Conservation (phyloP, 2,329 filamentous ascomycete species). For the Macrophomina tecta region DNA sequence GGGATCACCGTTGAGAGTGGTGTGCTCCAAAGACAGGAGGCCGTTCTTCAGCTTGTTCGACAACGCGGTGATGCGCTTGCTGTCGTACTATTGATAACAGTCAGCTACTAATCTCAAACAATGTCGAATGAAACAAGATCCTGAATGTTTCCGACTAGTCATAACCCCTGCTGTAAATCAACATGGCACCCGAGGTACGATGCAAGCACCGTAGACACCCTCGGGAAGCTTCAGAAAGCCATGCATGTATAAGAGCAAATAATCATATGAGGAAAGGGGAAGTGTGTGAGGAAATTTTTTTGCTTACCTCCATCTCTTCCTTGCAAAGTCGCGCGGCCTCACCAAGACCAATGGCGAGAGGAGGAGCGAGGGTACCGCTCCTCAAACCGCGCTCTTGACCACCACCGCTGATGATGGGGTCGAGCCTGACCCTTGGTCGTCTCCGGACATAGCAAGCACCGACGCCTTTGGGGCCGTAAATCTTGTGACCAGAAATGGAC, state of each 20-base stretch:
- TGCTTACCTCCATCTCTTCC: slow-evolving; percentile 86
- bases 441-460: slow-evolving; percentile 95
- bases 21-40: slow-evolving; percentile 89
- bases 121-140: slow-evolving; percentile 13
- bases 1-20: slow-evolving; percentile 84
- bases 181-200: slow-evolving; percentile 41
- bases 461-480: slow-evolving; percentile 96
- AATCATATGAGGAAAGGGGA: slow-evolving; percentile 65
- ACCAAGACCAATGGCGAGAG: slow-evolving; percentile 88
- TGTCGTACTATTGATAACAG: slow-evolving; percentile 74
- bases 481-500: slow-evolving; percentile 98
- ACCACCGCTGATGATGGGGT: slow-evolving; percentile 94
- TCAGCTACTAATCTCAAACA: slow-evolving; percentile 29
- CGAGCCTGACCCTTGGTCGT: slow-evolving; percentile 88
- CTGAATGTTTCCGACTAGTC: slow-evolving; percentile 43
- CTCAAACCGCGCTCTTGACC: slow-evolving; percentile 94
- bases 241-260: slow-evolving; percentile 84
- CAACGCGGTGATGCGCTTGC: slow-evolving; percentile 79
- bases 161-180: slow-evolving; percentile 72
- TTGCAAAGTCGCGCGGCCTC: slow-evolving; percentile 93
- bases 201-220: slow-evolving; percentile 49
- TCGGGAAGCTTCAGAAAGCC: slow-evolving; percentile 81
- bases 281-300: slow-evolving; percentile 30
- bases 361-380: slow-evolving; percentile 90
- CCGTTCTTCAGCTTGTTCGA: slow-evolving; percentile 85